A percentile compares a stretch with the other conserved stretches of the same genome.
phyloP scores from a whole-genome alignment of 257 asterid genomes.

The Apocynum venetum region DNA sequence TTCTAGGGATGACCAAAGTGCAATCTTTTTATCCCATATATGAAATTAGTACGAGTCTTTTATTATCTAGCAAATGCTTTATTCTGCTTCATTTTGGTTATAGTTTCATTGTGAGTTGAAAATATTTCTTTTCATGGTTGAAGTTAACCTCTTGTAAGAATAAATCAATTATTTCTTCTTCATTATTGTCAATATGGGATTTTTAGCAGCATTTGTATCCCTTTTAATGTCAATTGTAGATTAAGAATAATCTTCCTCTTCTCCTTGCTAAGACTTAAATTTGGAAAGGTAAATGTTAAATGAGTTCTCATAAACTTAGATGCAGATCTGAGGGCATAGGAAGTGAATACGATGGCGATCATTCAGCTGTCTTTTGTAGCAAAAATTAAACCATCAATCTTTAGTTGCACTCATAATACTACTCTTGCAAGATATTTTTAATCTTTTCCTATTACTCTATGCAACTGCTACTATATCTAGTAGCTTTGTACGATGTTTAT shows the following conservation, averaged over 20 bases:
- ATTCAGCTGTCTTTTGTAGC: too few species aligned
- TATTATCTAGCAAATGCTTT: neutral
- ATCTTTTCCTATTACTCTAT: neutral
- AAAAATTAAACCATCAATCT: too few species aligned
- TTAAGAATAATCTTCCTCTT: neutral
- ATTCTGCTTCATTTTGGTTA: neutral
- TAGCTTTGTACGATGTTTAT: neutral
- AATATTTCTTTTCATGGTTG: too few species aligned
- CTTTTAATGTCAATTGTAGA: neutral
- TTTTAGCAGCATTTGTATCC: too few species aligned
- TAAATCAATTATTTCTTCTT: too few species aligned
- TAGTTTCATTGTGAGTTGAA: neutral
- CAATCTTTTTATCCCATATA: neutral
- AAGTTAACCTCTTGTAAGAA: too few species aligned
- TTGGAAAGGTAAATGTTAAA: neutral
- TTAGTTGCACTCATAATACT: too few species aligned
- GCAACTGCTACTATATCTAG: neutral
- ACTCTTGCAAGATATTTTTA: neutral
- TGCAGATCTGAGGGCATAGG: neutral
- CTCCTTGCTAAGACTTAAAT: neutral
- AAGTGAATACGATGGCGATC: neutral
- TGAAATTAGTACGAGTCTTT: neutral
- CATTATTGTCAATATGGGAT: too few species aligned
- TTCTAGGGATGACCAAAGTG: neutral
- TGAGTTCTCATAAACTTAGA: neutral